phyloP scores from a whole-genome alignment of 306 rosid genomes.

The Carpinus viminea region DNA sequence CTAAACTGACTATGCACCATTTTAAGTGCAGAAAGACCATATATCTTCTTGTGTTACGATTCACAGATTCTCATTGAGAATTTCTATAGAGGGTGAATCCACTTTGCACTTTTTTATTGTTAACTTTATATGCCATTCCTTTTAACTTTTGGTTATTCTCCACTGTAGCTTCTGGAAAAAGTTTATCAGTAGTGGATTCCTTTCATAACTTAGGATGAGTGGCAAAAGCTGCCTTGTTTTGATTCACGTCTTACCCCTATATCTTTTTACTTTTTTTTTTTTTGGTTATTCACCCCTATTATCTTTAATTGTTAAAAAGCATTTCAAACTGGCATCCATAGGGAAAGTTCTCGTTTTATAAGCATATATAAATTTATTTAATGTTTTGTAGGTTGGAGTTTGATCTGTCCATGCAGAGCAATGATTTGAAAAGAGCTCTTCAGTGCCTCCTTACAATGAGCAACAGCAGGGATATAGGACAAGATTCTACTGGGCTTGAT shows the following conservation, averaged over 20 bases:
- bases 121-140: not conserved
- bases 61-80: not conserved
- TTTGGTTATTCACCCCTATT: too few relatives aligned
- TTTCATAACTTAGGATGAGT: not conserved
- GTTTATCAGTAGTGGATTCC: not conserved
- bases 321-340: not conserved
- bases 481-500: conserved; percentile 74
- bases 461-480: conserved; percentile 92
- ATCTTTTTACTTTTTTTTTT: not conserved
- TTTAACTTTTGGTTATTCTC: not conserved
- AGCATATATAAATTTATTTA: conserved; percentile 4
- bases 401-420: conserved; percentile 98
- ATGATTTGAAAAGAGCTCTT: conserved; percentile 95
- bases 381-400: conserved; percentile 76
- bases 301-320: not conserved
- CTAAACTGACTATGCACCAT: conserved; percentile 1
- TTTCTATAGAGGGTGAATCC: too few relatives aligned
- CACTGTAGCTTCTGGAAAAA: not conserved
- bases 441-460: conserved; percentile 99
- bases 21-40: not conserved
- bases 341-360: not conserved
- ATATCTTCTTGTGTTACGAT: not conserved
- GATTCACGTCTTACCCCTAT: not conserved
- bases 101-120: not conserved
- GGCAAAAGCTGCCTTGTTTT: not conserved